Evolutionary conservation across 2,329 filamentous ascomycete species (phyloP), one percentile per base, ranked within the genome.

Genomic region (Ascochyta rabiei): DNA sequence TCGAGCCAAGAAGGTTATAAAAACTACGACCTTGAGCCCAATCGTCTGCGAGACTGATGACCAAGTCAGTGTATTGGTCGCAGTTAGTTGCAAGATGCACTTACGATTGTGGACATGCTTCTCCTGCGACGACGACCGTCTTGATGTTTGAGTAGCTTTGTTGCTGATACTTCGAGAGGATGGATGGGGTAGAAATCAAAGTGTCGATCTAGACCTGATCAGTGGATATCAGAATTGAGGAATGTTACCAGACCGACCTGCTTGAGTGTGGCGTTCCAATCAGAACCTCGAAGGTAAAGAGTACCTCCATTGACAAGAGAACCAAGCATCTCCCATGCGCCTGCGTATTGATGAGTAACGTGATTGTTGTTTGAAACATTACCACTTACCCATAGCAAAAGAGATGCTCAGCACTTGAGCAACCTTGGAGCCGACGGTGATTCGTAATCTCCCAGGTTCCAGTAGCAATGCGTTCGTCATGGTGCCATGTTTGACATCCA

Each of bases 281-380:
- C 70, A 3, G 80, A 77, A 3, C 79, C 81, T 41, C 84, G 75
- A 30, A 84, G 73, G 39, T 82, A 74, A 30, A 86, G 73, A 2
- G 82, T 85, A 6, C 83, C 83, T 19, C 83, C 83, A 43, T 85
- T 86, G 69, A 82, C 81, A 16, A 86, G 69, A 42, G 79, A 81
- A 1, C 77, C 79, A 8, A 86, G 77, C 21, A 86, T 82, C 58
- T 86, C 84, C 84, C 84, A 86, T 9, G 83, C 82, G 16, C 81
- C 84, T 84, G 35, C 18, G 21, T 2, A 40, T 23, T 18, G 2
- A n/a, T 54, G 9, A 48, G 45, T 30, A 26, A n/a, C 13, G 28
- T 10, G 31, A 13, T 5, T 16, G 4, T 16, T 4, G n/a, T 7
- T 16, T 15, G 24, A 13, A 23, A 18, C 5, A 39, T n/a, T 15